A percentile compares a stretch with the other conserved stretches of the same genome.
These are phyloP conservation scores for Mesembryanthemum crystallinum DNA, from an alignment of 148 eudicot species.

Conservation along the genomic window DNA sequence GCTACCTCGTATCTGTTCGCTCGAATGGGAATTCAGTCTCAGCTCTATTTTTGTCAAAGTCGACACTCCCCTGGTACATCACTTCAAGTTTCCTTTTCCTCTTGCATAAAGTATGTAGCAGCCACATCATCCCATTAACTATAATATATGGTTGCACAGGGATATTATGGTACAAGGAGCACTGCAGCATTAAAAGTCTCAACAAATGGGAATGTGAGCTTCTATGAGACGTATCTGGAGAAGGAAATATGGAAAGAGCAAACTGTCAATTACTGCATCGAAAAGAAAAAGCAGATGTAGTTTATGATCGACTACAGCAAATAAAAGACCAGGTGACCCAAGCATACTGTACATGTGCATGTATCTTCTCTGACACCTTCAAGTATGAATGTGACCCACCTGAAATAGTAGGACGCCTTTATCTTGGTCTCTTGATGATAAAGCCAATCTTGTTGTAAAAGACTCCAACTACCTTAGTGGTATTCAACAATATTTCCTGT, in stretches of 20 bases:
- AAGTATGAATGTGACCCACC: neutral
- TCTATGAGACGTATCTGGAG: slow-evolving; percentile 61
- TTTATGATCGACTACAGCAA: neutral
- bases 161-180: slow-evolving; percentile 68
- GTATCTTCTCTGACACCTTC: neutral
- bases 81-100: neutral
- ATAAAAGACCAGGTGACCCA: neutral
- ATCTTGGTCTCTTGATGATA: neutral
- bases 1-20: slow-evolving; percentile 54
- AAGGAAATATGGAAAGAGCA: slow-evolving; percentile 51
- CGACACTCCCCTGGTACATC: slow-evolving; percentile 57
- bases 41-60: slow-evolving; percentile 69
- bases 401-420: neutral
- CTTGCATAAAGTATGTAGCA: neutral
- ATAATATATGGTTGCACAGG: slow-evolving; percentile 31
- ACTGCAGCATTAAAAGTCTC: slow-evolving; percentile 48
- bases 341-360: too few species aligned
- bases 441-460: neutral
- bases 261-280: slow-evolving; percentile 36
- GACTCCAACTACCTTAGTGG: neutral
- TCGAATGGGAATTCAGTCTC: slow-evolving; percentile 55
- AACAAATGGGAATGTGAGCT: slow-evolving; percentile 43
- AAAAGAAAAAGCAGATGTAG: slow-evolving; percentile 22
- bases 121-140: neutral
- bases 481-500: neutral